Evolutionary conservation across 495 filamentous ascomycete species (phyloP).

Genomic region (Xylaria grammica): DNA sequence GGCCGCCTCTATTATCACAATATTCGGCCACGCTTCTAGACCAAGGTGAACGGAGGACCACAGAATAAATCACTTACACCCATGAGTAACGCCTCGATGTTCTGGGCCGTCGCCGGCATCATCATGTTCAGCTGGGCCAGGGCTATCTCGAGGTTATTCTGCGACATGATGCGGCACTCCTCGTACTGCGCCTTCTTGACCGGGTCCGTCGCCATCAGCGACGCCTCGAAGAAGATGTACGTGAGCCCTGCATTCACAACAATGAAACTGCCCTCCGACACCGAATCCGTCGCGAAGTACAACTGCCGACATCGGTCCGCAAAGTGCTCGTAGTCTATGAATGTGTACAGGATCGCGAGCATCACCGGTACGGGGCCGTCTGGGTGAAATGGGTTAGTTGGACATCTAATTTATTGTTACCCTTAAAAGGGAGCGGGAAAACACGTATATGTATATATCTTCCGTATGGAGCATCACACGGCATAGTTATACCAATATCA

Average conservation of each 20-base stretch:
- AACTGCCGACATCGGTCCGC: conserved; percentile 63
- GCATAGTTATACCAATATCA: neutral
- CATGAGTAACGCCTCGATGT: conserved; percentile 62
- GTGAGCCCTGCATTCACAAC: conserved; percentile 62
- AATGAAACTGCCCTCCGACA: conserved; percentile 60
- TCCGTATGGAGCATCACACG: no score
- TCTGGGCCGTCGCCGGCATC: conserved; percentile 62
- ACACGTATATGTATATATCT: no score
- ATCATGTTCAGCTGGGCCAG: conserved; percentile 62
- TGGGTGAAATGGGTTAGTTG: conserved; percentile 24
- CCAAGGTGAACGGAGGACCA: no score
- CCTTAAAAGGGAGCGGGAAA: no score
- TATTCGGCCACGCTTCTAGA: neutral
- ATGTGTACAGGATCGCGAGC: conserved; percentile 46
- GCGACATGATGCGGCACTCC: conserved; percentile 51
- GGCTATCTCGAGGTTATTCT: conserved; percentile 63
- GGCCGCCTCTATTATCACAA: neutral
- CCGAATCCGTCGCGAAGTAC: conserved; percentile 64
- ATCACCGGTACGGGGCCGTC: conserved; percentile 42
- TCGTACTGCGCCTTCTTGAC: conserved; percentile 44
- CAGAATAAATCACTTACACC: conserved; percentile 51
- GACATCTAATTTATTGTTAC: neutral
- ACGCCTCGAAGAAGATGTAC: conserved; percentile 60
- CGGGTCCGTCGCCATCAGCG: conserved; percentile 39
- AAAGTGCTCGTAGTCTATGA: conserved; percentile 58